phyloP scores from a whole-genome alignment of 768 basidiomycete species.

The Tylopilus subfusipes region DNA sequence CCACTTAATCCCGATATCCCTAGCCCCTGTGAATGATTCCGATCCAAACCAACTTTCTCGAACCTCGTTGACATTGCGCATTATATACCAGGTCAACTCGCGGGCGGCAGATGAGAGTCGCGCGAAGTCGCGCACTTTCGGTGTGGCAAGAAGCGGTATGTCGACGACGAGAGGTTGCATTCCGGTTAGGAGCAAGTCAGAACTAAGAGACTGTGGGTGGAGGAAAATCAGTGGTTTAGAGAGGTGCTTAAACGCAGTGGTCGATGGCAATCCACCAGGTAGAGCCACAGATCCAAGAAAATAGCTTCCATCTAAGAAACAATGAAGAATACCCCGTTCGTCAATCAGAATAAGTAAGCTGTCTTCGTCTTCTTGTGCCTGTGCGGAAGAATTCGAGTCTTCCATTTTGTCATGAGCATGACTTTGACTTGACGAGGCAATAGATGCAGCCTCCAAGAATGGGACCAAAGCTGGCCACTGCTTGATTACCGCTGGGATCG shows the following conservation, averaged over 20 bases:
- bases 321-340: slow-evolving; percentile 52
- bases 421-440: slow-evolving; percentile 42
- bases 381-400: slow-evolving; percentile 24
- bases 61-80: slow-evolving; percentile 72
- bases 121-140: slow-evolving; percentile 65
- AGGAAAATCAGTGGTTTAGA: slow-evolving; percentile 46
- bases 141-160: slow-evolving; percentile 54
- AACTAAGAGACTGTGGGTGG: slow-evolving; percentile 36
- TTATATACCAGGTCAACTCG: slow-evolving; percentile 68
- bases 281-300: slow-evolving; percentile 53
- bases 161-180: slow-evolving; percentile 45
- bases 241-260: slow-evolving; percentile 42
- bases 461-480: slow-evolving; percentile 66
- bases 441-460: slow-evolving; percentile 57
- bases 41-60: slow-evolving; percentile 69
- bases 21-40: slow-evolving; percentile 60
- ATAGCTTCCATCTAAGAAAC: slow-evolving; percentile 75
- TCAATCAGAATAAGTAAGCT: slow-evolving; percentile 66
- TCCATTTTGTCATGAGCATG: slow-evolving; percentile 30
- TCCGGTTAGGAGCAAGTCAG: slow-evolving; percentile 25
- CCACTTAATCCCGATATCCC: slow-evolving; percentile 73
- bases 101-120: slow-evolving; percentile 64
- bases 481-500: slow-evolving; percentile 56
- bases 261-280: slow-evolving; percentile 32
- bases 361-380: slow-evolving; percentile 50